Conservation (phyloP, 306 rosid species). For the Gleditsia sinensis region DNA sequence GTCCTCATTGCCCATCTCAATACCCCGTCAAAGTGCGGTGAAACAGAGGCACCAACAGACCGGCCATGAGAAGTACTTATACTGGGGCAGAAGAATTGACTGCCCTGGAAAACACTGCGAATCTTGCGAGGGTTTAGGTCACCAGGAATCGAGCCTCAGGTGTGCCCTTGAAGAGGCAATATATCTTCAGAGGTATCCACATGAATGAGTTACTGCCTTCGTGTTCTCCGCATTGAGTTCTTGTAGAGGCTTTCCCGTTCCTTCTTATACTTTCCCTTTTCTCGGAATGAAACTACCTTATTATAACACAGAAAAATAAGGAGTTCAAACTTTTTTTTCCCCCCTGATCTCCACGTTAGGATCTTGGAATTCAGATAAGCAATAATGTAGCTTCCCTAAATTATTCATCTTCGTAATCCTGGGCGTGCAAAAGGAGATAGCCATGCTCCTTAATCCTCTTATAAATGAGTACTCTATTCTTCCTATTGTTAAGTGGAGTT, state of each 20-base stretch:
- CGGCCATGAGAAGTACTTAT: slow-evolving; percentile 59
- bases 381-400: background rate
- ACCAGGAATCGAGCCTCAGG: slow-evolving; percentile 96
- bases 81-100: slow-evolving; percentile 87
- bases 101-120: slow-evolving; percentile 95
- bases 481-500: background rate
- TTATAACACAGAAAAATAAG: background rate
- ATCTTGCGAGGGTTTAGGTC: slow-evolving; percentile 89
- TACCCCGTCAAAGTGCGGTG: slow-evolving; percentile 15
- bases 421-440: background rate
- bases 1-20: slow-evolving; percentile 26
- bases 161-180: slow-evolving; percentile 94
- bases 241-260: background rate
- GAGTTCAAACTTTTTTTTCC: background rate
- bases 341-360: background rate
- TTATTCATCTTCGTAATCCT: background rate
- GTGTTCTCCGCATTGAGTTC: slow-evolving; percentile 1
- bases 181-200: slow-evolving; percentile 59
- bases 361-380: background rate
- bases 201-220: background rate
- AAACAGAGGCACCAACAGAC: slow-evolving; percentile 20
- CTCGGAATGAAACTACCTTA: background rate
- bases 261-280: background rate
- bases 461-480: background rate
- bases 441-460: background rate